Evolutionary conservation across 495 filamentous ascomycete species (phyloP).

Genomic region (Penicillium cataractarum): DNA sequence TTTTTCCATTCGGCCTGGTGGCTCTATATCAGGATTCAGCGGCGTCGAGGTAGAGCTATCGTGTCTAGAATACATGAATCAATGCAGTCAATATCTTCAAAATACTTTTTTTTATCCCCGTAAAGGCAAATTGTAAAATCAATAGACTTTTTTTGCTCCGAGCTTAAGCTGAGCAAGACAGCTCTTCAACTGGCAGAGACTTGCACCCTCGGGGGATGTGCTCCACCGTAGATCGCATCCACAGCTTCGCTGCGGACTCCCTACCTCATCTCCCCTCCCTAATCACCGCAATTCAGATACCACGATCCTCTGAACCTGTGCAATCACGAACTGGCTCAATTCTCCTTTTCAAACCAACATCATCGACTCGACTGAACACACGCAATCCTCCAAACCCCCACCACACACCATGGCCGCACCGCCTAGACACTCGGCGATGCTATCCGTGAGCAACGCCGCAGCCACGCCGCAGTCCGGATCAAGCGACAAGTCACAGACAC

Average conservation of each 20-base stretch:
- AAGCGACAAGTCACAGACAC: constrained; percentile 33
- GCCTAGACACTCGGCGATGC: constrained; percentile 42
- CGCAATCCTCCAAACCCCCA: background rate
- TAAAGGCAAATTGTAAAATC: background rate
- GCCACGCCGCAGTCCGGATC: constrained; percentile 25
- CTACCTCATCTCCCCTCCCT: background rate
- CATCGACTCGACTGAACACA: background rate
- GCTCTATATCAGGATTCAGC: background rate
- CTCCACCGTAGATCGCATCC: constrained; percentile 37
- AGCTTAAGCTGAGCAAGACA: background rate
- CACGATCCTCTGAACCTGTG: background rate
- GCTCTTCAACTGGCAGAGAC: background rate
- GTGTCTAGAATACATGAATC: background rate
- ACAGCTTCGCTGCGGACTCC: constrained; percentile 14
- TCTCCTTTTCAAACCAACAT: background rate
- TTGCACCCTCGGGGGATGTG: constrained; percentile 32
- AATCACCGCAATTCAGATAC: background rate
- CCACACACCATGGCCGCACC: constrained; percentile 39
- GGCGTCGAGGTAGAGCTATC: background rate
- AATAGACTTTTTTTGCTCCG: background rate
- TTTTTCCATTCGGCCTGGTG: background rate
- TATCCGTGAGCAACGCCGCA: constrained; percentile 39
- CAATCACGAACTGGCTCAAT: background rate
- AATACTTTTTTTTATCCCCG: too few relatives aligned
- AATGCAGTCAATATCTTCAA: background rate